phyloP scores from a whole-genome alignment of 257 asterid genomes.

The Coffea eugenioides region DNA sequence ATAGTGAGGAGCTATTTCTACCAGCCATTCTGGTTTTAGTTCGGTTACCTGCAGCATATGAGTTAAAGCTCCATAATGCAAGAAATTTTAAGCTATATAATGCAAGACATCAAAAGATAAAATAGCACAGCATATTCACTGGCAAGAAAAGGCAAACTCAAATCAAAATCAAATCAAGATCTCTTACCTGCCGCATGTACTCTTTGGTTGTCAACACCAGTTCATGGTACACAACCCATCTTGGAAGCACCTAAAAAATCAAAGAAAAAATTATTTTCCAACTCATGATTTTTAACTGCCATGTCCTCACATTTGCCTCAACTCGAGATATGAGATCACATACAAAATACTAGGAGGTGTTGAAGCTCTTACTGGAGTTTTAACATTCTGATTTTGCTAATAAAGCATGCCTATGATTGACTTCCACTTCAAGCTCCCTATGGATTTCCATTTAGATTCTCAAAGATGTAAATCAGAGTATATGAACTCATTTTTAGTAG shows the following conservation, averaged over 20 bases:
- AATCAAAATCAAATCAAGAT: neutral
- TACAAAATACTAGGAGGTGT: too few relatives aligned
- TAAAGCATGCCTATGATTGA: too few relatives aligned
- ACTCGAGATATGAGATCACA: too few relatives aligned
- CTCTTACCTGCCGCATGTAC: slow-evolving; percentile 65
- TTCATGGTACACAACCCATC: slow-evolving; percentile 78
- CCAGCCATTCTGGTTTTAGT: slow-evolving; percentile 76
- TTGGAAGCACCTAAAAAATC: slow-evolving; percentile 52
- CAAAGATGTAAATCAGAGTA: neutral
- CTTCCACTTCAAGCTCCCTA: neutral
- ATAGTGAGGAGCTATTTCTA: slow-evolving; percentile 80
- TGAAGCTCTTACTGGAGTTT: too few relatives aligned
- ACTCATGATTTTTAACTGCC: too few relatives aligned
- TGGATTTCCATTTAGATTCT: neutral
- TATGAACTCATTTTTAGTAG: neutral
- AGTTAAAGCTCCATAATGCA: neutral
- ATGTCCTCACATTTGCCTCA: too few relatives aligned
- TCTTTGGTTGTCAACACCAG: slow-evolving; percentile 70
- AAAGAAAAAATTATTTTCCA: too few relatives aligned
- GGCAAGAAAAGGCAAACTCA: neutral
- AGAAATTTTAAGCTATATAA: neutral
- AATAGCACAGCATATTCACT: neutral
- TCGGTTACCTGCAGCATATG: slow-evolving; percentile 48
- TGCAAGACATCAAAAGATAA: too few relatives aligned
- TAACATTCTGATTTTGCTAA: too few relatives aligned